Evolutionary conservation across 805 yeast genomes (phyloP).

Genomic region (Lipomyces lipofer): DNA sequence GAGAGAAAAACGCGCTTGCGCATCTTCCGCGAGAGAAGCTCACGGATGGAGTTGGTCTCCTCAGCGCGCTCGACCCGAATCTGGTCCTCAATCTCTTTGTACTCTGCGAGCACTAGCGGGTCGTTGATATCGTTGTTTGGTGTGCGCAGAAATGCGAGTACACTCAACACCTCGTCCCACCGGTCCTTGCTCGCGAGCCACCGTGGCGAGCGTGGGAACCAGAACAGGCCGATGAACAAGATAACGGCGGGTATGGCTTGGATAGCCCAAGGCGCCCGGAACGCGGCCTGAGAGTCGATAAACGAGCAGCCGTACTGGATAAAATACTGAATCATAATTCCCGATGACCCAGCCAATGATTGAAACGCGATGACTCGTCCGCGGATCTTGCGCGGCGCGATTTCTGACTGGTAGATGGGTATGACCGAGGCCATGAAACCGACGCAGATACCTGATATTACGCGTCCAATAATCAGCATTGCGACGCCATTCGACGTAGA

Average conservation of each 20-base stretch:
- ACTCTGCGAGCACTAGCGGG: constrained; percentile 15
- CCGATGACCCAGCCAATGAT: constrained; percentile 39
- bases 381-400: constrained; percentile 35
- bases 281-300: constrained; percentile 48
- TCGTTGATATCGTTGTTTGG: constrained; percentile 29
- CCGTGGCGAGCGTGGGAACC: constrained; percentile 45
- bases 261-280: constrained; percentile 65
- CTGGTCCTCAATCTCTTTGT: constrained; percentile 16
- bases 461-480: constrained; percentile 47
- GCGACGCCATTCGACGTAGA: constrained; percentile 41
- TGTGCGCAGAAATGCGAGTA: constrained; percentile 50
- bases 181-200: constrained; percentile 52
- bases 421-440: constrained; percentile 58
- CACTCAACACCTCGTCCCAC: constrained; percentile 55
- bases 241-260: constrained; percentile 53
- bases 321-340: constrained; percentile 39
- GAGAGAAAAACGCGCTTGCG: constrained; percentile 51
- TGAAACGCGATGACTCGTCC: constrained; percentile 40
- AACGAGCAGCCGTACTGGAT: constrained; percentile 47
- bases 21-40: not conserved
- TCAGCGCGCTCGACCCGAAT: constrained; percentile 1
- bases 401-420: constrained; percentile 41
- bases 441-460: constrained; percentile 56
- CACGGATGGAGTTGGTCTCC: not conserved
- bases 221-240: constrained; percentile 45